Evolutionary conservation across 2,329 filamentous ascomycete species (phyloP), one percentile per base, ranked within the genome.

Genomic region (Aspergillus sergii): DNA sequence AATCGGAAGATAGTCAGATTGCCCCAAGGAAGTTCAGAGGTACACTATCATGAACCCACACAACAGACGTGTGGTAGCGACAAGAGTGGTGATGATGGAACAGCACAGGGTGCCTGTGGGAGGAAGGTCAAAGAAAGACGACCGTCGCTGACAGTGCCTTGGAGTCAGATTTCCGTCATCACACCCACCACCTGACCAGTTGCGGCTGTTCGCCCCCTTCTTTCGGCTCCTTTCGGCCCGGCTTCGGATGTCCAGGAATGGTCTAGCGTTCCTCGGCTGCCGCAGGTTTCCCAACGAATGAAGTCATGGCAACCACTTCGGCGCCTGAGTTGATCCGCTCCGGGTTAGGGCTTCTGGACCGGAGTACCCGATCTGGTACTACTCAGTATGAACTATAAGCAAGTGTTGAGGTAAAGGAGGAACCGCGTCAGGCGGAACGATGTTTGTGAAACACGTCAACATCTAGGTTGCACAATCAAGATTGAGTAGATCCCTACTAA

Each of bases 121-220:
- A 55, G 32, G 61, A 45, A 61, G 56, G 57, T 54, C 50, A 55
- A 59, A 39, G 45, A 60, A 59, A 60, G 59, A 55, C 59, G 58
- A 54, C 57, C 54, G 54, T 50, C 51, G 50, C 59, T 57, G 50
- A 58, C 50, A 64, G 59, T 62, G 58, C 39, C 55, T 59, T 60
- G 53, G 61, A 63, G 63, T 67, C 61, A 69, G 67, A 60, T 70
- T 68, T 65, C 68, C 68, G 65, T 70, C 68, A 70, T 70, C 62
- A 58, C 60, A 58, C 60, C 60, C 61, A 55, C 62, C 60, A 66
- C 64, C 66, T 70, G 66, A 71, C 66, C 58, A 61, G n/a, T 64
- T 57, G 51, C 43, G 56, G 56, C 34, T 43, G 51, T 39, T 63
- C 51, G 60, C 34, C 65, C 34, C 60, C 57, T 28, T 61, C 59